phyloP scores from a whole-genome alignment of 148 eudicot species.

The Amaranthus palmeri region DNA sequence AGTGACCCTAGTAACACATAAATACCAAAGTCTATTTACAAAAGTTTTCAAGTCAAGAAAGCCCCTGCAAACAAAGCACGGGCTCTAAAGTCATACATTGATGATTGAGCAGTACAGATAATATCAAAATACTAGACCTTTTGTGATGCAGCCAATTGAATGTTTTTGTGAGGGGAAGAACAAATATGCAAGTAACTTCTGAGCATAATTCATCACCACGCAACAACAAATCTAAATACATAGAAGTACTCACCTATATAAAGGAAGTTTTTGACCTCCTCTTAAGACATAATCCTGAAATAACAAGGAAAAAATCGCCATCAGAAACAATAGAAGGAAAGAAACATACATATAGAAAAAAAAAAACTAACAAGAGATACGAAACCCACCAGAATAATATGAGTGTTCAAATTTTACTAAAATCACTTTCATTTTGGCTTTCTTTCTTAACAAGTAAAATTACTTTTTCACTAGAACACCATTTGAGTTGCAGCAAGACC shows the following conservation, averaged over 20 bases:
- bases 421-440: background rate
- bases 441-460: background rate
- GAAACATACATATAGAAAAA: background rate
- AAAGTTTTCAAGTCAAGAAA: background rate
- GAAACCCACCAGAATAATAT: background rate
- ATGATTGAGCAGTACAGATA: background rate
- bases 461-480: background rate
- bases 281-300: constrained; percentile 75
- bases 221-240: background rate
- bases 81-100: background rate
- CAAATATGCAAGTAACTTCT: background rate
- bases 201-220: background rate
- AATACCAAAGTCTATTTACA: background rate
- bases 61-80: background rate
- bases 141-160: background rate
- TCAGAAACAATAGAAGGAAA: constrained; percentile 10
- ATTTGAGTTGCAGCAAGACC: background rate
- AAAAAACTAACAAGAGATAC: background rate
- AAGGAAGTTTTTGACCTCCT: constrained; percentile 77
- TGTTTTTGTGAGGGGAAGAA: background rate
- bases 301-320: constrained; percentile 21
- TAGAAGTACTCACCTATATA: constrained; percentile 61
- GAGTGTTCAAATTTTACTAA: background rate
- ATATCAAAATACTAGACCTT: background rate
- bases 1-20: background rate